Base-by-base conservation (phyloP, 2,329 filamentous ascomycete genomes). In the Graphium sp. region DNA sequence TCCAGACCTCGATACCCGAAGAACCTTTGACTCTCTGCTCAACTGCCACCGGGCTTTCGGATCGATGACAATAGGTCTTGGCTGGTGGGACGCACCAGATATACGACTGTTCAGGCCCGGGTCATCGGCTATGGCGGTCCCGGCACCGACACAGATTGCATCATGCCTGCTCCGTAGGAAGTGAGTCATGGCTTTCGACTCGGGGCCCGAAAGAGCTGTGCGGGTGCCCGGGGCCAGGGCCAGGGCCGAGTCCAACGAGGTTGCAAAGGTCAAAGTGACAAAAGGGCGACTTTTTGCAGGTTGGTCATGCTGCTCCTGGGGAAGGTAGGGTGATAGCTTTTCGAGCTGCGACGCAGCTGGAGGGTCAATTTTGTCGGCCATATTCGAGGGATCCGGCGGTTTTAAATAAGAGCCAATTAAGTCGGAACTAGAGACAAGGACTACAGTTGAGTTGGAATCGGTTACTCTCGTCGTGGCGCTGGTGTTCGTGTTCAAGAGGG, bases 171-270 rank as follows among this genome's bases (percentile, higher is more conserved):
- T 74, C 41, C 87, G 80, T 17, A 95, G 66, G 47, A 79, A 82
- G 51, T 95, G 87, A 0, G 87, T 94, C 82, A 95, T 91, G 30
- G 80, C 68, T 51, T 93, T 93, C 21, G 82, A 82, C 37, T 74
- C 62, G 0, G 77, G 68, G 4, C 85, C 85, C 2, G 87, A 95
- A 10, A 95, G 66, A 0, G 67, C 60, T 3, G 87, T 95, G 38
- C 78, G 79, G n/a, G 72, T 61, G 10, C 84, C 84, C 0, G 83
- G 82, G 0, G 74, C 63, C 17, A 87, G 62, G 2, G 84, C 70
- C 28, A 91, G 63, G 30, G 74, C 69, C 22, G 78, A 76, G 55
- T 95, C 87, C 39, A 98, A 74, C 4, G 85, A 94, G 6, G 76
- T 78, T 14, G 89, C 87, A 50, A 85, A 95, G 9, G 87, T 94